Percentiles rank a stretch among this genome's conserved stretches.
Conservation (phyloP, 2,329 filamentous ascomycete species). For the Periconia digitata region DNA sequence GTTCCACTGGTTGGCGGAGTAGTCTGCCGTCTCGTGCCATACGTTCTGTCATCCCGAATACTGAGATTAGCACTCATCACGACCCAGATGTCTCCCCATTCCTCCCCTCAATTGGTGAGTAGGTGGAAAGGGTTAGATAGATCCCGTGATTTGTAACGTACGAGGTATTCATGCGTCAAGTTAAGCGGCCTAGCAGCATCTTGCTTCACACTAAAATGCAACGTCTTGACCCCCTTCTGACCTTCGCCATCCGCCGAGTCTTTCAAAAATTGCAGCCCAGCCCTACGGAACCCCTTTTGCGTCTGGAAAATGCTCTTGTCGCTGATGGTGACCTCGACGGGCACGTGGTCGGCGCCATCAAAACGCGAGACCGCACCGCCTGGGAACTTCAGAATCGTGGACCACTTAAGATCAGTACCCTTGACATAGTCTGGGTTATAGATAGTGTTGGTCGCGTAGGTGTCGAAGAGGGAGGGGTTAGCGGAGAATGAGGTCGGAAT, state of each 20-base stretch:
- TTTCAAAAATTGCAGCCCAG: slow-evolving; percentile 56
- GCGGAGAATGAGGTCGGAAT: slow-evolving; percentile 25
- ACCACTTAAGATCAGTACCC: slow-evolving; percentile 56
- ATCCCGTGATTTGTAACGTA: no score
- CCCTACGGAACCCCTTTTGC: slow-evolving; percentile 63
- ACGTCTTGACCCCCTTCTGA: slow-evolving; percentile 59
- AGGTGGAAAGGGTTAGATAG: background rate
- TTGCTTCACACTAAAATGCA: slow-evolving; percentile 62
- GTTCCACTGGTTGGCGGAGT: slow-evolving; percentile 45
- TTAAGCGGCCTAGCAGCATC: slow-evolving; percentile 57
- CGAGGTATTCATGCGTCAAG: slow-evolving; percentile 63
- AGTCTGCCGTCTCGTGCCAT: slow-evolving; percentile 45
- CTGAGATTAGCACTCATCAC: background rate
- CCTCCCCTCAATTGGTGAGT: slow-evolving; percentile 15
- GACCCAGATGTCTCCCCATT: background rate
- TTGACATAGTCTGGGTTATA: slow-evolving; percentile 58
- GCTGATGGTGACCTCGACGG: slow-evolving; percentile 58
- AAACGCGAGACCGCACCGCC: slow-evolving; percentile 48
- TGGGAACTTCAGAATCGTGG: slow-evolving; percentile 54
- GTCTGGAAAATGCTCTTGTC: slow-evolving; percentile 63
- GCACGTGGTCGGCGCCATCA: slow-evolving; percentile 45
- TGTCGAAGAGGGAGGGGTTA: slow-evolving; percentile 34
- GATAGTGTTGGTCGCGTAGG: slow-evolving; percentile 38
- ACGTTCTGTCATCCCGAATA: slow-evolving; percentile 24
- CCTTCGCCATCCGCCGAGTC: slow-evolving; percentile 57